phyloP scores from a whole-genome alignment of 116 monocot genomes.

The Cymodocea nodosa region DNA sequence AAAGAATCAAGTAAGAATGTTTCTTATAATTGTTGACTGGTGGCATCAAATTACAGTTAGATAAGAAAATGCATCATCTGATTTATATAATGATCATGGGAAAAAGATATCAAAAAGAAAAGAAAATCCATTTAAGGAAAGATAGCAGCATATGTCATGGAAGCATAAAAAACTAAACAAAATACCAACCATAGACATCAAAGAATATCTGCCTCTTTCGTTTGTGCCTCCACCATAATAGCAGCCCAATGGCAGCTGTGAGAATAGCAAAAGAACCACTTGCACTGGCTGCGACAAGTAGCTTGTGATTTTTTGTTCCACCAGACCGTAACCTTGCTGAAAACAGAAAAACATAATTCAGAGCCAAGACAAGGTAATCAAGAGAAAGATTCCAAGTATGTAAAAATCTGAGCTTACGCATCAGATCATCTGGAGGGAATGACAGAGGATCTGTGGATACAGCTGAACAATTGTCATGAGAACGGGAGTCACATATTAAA shows the following conservation, averaged over 20 bases:
- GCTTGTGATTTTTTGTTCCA: constrained; percentile 25
- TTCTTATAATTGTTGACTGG: no score
- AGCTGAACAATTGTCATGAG: constrained; percentile 55
- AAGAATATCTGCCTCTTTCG: constrained; percentile 69
- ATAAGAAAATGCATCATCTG: no score
- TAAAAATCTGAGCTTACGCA: constrained; percentile 22
- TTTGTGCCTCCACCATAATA: constrained; percentile 61
- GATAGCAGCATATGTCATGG: no score
- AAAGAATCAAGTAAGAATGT: no score
- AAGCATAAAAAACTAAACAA: no score
- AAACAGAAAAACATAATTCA: constrained; percentile 8
- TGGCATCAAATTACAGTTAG: no score
- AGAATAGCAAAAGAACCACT: constrained; percentile 45
- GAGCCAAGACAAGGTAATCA: not conserved
- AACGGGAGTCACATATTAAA: constrained; percentile 56
- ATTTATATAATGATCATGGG: no score
- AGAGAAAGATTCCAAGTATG: no score
- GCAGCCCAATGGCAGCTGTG: constrained; percentile 24
- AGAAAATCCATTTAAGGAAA: no score
- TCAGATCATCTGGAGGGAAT: constrained; percentile 79
- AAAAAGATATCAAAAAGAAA: no score
- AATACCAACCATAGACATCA: constrained; percentile 61
- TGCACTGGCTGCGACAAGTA: constrained; percentile 55
- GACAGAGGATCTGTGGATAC: constrained; percentile 63
- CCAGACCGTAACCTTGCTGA: constrained; percentile 49